phyloP scores from a whole-genome alignment of 371 early-diverging fungal species.

The Lichtheimia ramosa region DNA sequence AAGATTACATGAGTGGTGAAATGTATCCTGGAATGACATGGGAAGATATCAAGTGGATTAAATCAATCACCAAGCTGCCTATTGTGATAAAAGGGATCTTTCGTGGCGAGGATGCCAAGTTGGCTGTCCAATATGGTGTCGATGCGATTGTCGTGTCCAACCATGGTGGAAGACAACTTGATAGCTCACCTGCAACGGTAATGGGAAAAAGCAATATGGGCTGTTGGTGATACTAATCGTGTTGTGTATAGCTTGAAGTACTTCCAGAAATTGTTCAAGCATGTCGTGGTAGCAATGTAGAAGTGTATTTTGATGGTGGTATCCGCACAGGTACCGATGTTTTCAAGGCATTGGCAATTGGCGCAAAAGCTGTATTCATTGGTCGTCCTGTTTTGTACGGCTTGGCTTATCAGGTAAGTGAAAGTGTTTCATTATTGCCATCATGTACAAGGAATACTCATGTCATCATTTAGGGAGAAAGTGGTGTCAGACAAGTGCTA shows the following conservation, averaged over 20 bases:
- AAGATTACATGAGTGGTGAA: conserved; percentile 22
- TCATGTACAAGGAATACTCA: not conserved
- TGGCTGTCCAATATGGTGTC: conserved; percentile 60
- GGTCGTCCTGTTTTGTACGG: conserved; percentile 68
- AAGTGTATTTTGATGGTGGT: conserved; percentile 76
- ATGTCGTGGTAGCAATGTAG: conserved; percentile 45
- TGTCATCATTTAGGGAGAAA: conserved; percentile 8
- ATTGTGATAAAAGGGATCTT: conserved; percentile 76
- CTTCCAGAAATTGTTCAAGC: conserved; percentile 63
- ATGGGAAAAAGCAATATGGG: not conserved
- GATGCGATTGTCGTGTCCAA: conserved; percentile 74
- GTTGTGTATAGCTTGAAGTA: conserved; percentile 41
- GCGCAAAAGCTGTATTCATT: conserved; percentile 71
- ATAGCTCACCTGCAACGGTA: conserved; percentile 53
- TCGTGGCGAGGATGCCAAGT: conserved; percentile 66
- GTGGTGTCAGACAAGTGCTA: conserved; percentile 21
- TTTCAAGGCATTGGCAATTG: conserved; percentile 73
- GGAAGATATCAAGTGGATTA: conserved; percentile 72
- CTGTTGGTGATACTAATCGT: not conserved
- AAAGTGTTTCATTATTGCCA: not conserved
- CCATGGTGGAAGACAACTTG: conserved; percentile 83
- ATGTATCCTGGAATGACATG: conserved; percentile 52
- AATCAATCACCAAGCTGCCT: conserved; percentile 59
- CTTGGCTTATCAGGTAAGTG: conserved; percentile 34
- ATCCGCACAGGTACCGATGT: conserved; percentile 65